These are phyloP conservation scores for Escovopsis sp. DNA, from an alignment of 2,329 filamentous ascomycete species.

Conservation along the genomic window DNA sequence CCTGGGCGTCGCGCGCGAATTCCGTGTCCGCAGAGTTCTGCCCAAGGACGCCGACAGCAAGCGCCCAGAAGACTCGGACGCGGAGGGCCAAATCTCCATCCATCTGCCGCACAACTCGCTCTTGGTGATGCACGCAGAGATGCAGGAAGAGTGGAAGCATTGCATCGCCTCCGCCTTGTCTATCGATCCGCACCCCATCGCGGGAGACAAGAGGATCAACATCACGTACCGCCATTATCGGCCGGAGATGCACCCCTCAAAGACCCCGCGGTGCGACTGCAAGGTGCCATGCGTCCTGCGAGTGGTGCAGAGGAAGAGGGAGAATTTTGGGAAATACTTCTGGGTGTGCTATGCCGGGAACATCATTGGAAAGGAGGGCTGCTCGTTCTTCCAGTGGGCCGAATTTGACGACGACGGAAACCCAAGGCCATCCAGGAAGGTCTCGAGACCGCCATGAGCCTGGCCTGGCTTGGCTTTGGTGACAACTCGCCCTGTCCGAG, in stretches of 20 bases:
- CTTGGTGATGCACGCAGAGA: slow-evolving; percentile 91
- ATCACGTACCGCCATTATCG: slow-evolving; percentile 88
- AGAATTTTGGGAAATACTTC: slow-evolving; percentile 69
- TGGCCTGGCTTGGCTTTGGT: slow-evolving; percentile 13
- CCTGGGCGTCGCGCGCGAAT: slow-evolving; percentile 83
- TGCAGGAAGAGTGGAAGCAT: slow-evolving; percentile 97
- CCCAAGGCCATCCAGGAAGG: slow-evolving; percentile 27
- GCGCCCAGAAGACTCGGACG: slow-evolving; percentile 36
- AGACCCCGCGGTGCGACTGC: slow-evolving; percentile 68
- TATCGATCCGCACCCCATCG: slow-evolving; percentile 72
- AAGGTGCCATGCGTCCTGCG: slow-evolving; percentile 52
- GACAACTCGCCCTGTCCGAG: slow-evolving; percentile 14
- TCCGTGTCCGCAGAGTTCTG: slow-evolving; percentile 67
- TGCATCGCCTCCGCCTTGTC: slow-evolving; percentile 58
- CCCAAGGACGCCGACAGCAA: slow-evolving; percentile 36
- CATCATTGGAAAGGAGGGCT: slow-evolving; percentile 52
- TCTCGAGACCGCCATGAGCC: slow-evolving; percentile 35
- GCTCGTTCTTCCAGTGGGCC: slow-evolving; percentile 73
- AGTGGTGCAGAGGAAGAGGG: slow-evolving; percentile 65
- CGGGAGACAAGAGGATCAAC: slow-evolving; percentile 73
- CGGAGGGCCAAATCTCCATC: slow-evolving; percentile 76
- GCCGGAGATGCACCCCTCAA: slow-evolving; percentile 56
- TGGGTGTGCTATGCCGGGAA: slow-evolving; percentile 84
- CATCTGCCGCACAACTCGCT: slow-evolving; percentile 91
- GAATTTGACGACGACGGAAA: slow-evolving; percentile 77